Evolutionary conservation across 2,329 filamentous ascomycete genomes (phyloP).

Genomic region (Fusarium scirpi): DNA sequence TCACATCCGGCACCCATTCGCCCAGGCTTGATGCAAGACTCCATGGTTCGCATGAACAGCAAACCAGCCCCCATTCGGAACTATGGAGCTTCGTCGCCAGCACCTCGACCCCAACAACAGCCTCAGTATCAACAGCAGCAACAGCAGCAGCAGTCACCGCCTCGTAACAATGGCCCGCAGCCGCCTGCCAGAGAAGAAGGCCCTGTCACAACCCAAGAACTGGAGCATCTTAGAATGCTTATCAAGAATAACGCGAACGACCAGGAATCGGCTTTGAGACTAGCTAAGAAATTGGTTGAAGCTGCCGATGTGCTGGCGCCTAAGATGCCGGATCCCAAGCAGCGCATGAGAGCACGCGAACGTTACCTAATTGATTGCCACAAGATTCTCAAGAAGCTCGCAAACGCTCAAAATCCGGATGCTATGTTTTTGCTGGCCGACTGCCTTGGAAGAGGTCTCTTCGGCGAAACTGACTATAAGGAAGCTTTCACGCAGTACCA

Average conservation of each 20-base stretch:
- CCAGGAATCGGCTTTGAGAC: slow-evolving; percentile 74
- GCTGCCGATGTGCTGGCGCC: slow-evolving; percentile 81
- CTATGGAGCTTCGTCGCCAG: slow-evolving; percentile 62
- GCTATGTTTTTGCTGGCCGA: slow-evolving; percentile 97
- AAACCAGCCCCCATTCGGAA: slow-evolving; percentile 71
- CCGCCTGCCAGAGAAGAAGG: slow-evolving; percentile 49
- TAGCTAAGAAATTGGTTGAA: slow-evolving; percentile 88
- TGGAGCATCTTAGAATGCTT: slow-evolving; percentile 77
- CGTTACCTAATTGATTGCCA: slow-evolving; percentile 87
- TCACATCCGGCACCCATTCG: slow-evolving; percentile 73
- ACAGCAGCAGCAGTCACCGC: slow-evolving; percentile 51
- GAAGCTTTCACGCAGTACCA: slow-evolving; percentile 96
- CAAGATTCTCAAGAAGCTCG: slow-evolving; percentile 91
- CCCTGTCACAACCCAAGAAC: slow-evolving; percentile 79
- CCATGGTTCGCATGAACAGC: slow-evolving; percentile 65
- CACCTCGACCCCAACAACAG: slow-evolving; percentile 40
- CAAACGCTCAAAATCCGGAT: slow-evolving; percentile 77
- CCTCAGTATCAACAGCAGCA: slow-evolving; percentile 38
- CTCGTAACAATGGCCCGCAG: slow-evolving; percentile 38
- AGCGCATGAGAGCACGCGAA: slow-evolving; percentile 80
- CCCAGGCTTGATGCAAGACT: slow-evolving; percentile 71
- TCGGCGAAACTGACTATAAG: slow-evolving; percentile 87
- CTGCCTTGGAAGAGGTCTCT: slow-evolving; percentile 82
- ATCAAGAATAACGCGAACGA: slow-evolving; percentile 80
- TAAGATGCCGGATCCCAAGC: slow-evolving; percentile 74